phyloP scores from a whole-genome alignment of 257 asterid genomes.

The Cynanchum wilfordii region DNA sequence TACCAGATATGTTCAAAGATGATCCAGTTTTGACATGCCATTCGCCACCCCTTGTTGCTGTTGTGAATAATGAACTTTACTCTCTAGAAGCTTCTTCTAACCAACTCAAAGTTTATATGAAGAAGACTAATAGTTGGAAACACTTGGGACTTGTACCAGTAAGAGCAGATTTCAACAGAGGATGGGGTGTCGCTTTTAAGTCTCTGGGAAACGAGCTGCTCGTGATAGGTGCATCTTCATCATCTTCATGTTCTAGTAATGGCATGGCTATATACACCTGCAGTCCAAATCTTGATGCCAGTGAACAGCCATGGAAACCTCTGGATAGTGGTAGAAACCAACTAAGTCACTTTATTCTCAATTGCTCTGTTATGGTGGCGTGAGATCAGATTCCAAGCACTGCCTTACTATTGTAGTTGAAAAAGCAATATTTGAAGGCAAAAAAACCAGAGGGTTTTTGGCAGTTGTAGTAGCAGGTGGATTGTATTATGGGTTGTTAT shows the following conservation, averaged over 20 bases:
- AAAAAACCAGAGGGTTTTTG: too few relatives aligned
- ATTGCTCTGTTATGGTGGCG: conserved; percentile 78
- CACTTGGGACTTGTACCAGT: conserved; percentile 63
- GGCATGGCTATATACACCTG: conserved; percentile 62
- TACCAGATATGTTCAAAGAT: conserved; percentile 65
- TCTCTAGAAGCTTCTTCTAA: conserved; percentile 59
- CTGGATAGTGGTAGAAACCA: conserved; percentile 48
- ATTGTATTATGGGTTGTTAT: too few relatives aligned
- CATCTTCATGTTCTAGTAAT: conserved; percentile 26
- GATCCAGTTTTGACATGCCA: conserved; percentile 52
- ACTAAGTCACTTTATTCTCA: conserved; percentile 58
- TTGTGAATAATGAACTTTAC: conserved; percentile 61
- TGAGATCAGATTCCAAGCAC: conserved; percentile 11
- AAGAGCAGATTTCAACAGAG: conserved; percentile 55
- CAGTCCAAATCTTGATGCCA: conserved; percentile 42
- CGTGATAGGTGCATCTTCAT: conserved; percentile 47
- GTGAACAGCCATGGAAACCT: conserved; percentile 46
- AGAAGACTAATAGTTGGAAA: conserved; percentile 59
- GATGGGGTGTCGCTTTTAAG: conserved; percentile 87
- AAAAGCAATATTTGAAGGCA: too few relatives aligned
- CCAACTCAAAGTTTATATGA: conserved; percentile 59
- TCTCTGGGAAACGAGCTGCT: conserved; percentile 61
- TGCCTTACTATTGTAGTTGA: too few relatives aligned
- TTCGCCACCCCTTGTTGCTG: conserved; percentile 81
- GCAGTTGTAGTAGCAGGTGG: too few relatives aligned